These are phyloP conservation scores for Trypanosomatidae sp. DNA, from an alignment of 208 protist genomes.

Conservation along the genomic window DNA sequence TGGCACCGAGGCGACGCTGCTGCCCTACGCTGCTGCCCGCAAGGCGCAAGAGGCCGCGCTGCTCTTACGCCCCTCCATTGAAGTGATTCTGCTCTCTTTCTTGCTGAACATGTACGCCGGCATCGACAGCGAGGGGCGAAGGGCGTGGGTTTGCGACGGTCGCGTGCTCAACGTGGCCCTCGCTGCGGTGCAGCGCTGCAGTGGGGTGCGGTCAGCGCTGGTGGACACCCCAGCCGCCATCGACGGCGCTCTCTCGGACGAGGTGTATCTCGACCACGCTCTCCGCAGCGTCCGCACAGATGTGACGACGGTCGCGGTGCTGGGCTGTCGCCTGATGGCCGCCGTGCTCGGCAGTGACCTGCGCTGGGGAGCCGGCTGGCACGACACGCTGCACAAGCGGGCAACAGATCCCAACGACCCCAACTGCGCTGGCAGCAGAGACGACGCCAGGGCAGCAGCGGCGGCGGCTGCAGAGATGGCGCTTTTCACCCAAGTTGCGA, in stretches of 20 bases:
- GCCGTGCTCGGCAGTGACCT: slow-evolving; percentile 42
- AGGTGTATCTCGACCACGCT: slow-evolving; percentile 71
- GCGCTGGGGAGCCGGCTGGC: no score
- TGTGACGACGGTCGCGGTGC: slow-evolving; percentile 45
- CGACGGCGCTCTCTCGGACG: slow-evolving; percentile 70
- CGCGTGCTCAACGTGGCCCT: slow-evolving; percentile 23
- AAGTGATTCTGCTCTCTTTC: slow-evolving; percentile 49
- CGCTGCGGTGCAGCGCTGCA: slow-evolving; percentile 36
- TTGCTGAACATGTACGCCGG: slow-evolving; percentile 46
- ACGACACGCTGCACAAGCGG: neutral
- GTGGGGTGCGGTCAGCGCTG: slow-evolving; percentile 41
- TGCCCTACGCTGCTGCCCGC: slow-evolving; percentile 30
- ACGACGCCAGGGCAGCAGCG: slow-evolving; percentile 2
- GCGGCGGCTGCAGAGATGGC: slow-evolving; percentile 27
- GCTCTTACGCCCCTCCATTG: slow-evolving; percentile 53
- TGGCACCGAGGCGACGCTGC: slow-evolving; percentile 4
- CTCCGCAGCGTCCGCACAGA: slow-evolving; percentile 53
- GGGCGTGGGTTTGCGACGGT: slow-evolving; percentile 32
- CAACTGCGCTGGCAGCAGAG: slow-evolving; percentile 26
- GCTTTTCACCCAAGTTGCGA: slow-evolving; percentile 28
- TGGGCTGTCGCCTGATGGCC: slow-evolving; percentile 70
- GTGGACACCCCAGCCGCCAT: slow-evolving; percentile 59
- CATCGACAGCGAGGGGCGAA: slow-evolving; percentile 12
- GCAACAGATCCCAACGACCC: neutral
- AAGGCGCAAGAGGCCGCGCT: slow-evolving; percentile 34